These are phyloP conservation scores for Penicillium sp. DNA, from an alignment of 2,329 filamentous ascomycete species.

Conservation along the genomic window DNA sequence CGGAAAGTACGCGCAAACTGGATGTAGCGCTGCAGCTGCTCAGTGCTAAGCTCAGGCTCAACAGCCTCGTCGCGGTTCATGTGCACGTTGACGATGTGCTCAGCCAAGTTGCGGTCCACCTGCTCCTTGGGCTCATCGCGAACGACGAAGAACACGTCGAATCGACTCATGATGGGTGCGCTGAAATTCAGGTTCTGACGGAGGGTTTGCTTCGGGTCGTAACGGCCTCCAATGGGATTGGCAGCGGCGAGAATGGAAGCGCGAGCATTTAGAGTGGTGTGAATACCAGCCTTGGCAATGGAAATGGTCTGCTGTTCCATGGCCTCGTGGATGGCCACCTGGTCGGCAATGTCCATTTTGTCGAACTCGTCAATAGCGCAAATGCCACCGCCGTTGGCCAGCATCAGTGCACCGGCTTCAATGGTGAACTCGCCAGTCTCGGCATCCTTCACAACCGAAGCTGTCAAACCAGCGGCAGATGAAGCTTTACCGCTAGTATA, in stretches of 20 bases:
- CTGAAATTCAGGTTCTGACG: constrained; percentile 98
- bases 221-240: constrained; percentile 89
- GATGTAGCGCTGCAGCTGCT: constrained; percentile 95
- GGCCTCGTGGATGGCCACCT: constrained; percentile 98
- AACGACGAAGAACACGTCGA: constrained; percentile 97
- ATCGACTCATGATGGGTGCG: constrained; percentile 98
- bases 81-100: constrained; percentile 94
- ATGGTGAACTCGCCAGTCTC: constrained; percentile 99
- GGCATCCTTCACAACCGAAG: constrained; percentile 95
- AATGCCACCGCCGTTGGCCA: constrained; percentile 87
- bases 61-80: constrained; percentile 90
- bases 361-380: constrained; percentile 99
- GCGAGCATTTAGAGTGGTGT: constrained; percentile 92
- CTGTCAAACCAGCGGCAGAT: constrained; percentile 94
- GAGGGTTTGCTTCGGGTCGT: constrained; percentile 93
- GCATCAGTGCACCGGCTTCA: constrained; percentile 95
- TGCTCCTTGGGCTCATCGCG: constrained; percentile 94
- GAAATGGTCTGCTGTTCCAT: constrained; percentile 99
- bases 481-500: constrained; percentile 98
- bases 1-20: constrained; percentile 94
- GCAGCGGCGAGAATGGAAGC: constrained; percentile 95
- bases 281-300: constrained; percentile 97
- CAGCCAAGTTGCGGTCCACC: constrained; percentile 84
- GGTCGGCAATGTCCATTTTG: constrained; percentile 98
- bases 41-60: constrained; percentile 89